Base-by-base conservation (phyloP, 1,139 yeast species). In the Blastobotrys malaysiensis region DNA sequence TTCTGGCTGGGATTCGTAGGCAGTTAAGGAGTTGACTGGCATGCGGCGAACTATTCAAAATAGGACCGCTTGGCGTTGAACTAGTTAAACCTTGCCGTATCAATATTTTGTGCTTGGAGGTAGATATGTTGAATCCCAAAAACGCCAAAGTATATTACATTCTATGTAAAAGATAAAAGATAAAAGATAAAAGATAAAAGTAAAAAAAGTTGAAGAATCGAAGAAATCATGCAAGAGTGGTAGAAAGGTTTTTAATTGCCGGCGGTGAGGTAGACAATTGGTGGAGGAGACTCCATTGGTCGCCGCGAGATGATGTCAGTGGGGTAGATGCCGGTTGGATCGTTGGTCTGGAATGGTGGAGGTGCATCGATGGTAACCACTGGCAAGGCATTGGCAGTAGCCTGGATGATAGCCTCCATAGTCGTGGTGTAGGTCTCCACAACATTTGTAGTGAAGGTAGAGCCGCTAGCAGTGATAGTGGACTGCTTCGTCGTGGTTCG, bases 371-470 rank as follows among this genome's bases (percentile, higher is more conserved):
- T 5, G 20, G 51, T 22, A 19, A 46, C n/a, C 5, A 27, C 45
- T 3, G 55, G 54, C 11, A 68, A 61, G 20, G 44, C 52, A 3
- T 70, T 53, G 9, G 59, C 59, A 50, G 66, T 65, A 7, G 55
- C 59, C 39, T 13, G 39, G 45, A 69, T 57, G 31, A 62, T 49
- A 13, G 55, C 51, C 14, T 64, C 54, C 16, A 65, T 49, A 13
- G 65, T 49, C 49, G 61, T 59, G 11, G 64, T 58, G 9, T 59
- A 54, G 24, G 59, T 55, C 16, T 68, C 69, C 14, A 31, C 39
- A n/a, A 31, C 60, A 55, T 1, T 56, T 45, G 14, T 65, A 61
- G 20, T n/a, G 39, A 11, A 31, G 16, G 39, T 31, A 16, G 39
- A 13, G 7, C 39, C 39, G n/a, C 39, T 31, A 31, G 16, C 39